Evolutionary conservation across 2,329 filamentous ascomycete species (phyloP).

Genomic region (Neonectria punicea): DNA sequence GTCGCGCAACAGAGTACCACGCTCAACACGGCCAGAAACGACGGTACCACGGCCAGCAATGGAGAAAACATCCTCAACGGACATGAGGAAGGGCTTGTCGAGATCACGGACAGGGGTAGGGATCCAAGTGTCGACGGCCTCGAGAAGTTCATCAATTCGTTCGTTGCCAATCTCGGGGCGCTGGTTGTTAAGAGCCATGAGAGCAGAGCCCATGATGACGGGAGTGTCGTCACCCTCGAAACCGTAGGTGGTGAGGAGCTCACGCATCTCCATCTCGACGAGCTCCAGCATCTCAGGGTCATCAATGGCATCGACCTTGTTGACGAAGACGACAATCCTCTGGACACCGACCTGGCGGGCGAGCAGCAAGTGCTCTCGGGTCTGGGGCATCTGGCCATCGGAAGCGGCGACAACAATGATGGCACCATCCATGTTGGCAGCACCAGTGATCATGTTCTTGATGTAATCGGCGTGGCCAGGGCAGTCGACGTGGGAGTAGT

Average conservation of each 20-base stretch:
- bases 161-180: constrained; percentile 85
- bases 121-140: constrained; percentile 94
- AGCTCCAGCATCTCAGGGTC: constrained; percentile 99
- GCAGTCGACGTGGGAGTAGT: constrained; percentile 99
- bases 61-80: constrained; percentile 92
- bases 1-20: constrained; percentile 92
- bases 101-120: constrained; percentile 92
- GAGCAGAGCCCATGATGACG: constrained; percentile 95
- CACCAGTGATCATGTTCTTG: constrained; percentile 99
- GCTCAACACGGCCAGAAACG: constrained; percentile 96
- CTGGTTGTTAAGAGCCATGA: constrained; percentile 91
- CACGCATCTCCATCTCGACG: constrained; percentile 99
- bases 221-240: constrained; percentile 99
- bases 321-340: constrained; percentile 98
- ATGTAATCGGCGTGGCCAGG: constrained; percentile 99
- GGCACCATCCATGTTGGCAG: constrained; percentile 98
- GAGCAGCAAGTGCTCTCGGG: constrained; percentile 95
- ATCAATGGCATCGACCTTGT: constrained; percentile 98
- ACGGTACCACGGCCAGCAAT: constrained; percentile 96
- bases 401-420: constrained; percentile 99
- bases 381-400: constrained; percentile 99
- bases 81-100: constrained; percentile 99
- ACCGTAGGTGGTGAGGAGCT: constrained; percentile 90
- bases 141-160: constrained; percentile 92
- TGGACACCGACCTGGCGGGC: constrained; percentile 98